Evolutionary conservation across 2,329 filamentous ascomycete genomes (phyloP).

Genomic region (Xylariomycetidae sp.): DNA sequence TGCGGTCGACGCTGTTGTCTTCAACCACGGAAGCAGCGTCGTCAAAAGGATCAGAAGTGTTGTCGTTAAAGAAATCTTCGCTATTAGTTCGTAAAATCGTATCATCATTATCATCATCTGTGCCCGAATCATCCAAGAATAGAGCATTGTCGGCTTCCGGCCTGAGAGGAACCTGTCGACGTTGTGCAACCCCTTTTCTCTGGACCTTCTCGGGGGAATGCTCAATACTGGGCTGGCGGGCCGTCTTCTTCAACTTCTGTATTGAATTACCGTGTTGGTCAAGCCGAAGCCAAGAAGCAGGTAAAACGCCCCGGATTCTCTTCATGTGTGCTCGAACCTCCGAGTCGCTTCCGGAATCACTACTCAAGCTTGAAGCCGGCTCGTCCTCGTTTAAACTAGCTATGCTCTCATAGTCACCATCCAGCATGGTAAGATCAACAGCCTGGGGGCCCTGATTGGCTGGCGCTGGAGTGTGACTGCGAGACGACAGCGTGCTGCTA

Average conservation of each 20-base stretch:
- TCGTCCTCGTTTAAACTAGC: conserved; percentile 10
- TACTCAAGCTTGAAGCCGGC: conserved; percentile 9
- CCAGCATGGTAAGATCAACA: conserved; percentile 23
- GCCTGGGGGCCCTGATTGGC: conserved; percentile 9
- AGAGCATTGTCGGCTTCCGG: conserved; percentile 26
- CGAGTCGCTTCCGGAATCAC: conserved; percentile 35
- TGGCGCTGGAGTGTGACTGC: conserved; percentile 20
- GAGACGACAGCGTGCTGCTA: conserved; percentile 23
- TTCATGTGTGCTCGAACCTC: conserved; percentile 28
- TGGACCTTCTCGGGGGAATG: conserved; percentile 34
- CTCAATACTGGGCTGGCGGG: conserved; percentile 26
- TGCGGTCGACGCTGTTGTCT: conserved; percentile 47
- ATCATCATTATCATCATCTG: conserved; percentile 32
- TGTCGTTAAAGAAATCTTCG: conserved; percentile 4
- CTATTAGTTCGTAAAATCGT: conserved; percentile 18
- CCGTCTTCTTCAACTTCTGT: conserved; percentile 25
- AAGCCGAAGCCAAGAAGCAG: conserved; percentile 62
- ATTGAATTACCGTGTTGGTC: conserved; percentile 41
- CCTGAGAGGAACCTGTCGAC: conserved; percentile 29
- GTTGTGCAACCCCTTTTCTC: conserved; percentile 47
- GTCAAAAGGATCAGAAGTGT: conserved; percentile 16
- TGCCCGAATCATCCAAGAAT: conserved; percentile 45
- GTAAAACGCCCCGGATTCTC: conserved; percentile 56
- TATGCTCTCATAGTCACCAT: conserved; percentile 1
- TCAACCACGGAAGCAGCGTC: conserved; percentile 41